phyloP scores from a whole-genome alignment of 352 stramenopile species.

The Elongisporangium undulatum region DNA sequence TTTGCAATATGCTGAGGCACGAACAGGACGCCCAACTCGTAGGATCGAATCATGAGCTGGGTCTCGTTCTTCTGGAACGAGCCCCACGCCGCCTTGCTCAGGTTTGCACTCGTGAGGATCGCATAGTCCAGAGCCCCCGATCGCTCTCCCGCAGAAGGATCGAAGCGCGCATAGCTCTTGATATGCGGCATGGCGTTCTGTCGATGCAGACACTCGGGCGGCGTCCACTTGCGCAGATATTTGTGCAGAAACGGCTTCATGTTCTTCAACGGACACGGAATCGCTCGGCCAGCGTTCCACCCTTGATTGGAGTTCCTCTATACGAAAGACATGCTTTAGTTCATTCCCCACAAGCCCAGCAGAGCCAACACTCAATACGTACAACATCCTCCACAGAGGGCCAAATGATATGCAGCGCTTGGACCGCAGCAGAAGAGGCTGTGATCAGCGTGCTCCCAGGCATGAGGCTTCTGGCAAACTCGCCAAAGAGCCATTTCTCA shows the following conservation, averaged over 20 bases:
- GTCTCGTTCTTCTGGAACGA: slow-evolving; percentile 63
- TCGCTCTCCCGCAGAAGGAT: slow-evolving; percentile 16
- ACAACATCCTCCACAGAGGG: slow-evolving; percentile 77
- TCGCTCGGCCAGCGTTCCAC: slow-evolving; percentile 64
- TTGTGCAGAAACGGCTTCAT: slow-evolving; percentile 87
- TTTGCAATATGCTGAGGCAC: slow-evolving; percentile 27
- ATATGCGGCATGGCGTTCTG: slow-evolving; percentile 84
- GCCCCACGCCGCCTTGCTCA: slow-evolving; percentile 83
- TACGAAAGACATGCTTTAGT: slow-evolving; percentile 1
- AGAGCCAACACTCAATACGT: slow-evolving; percentile 8
- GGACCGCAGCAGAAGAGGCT: slow-evolving; percentile 26
- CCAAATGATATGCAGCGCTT: slow-evolving; percentile 77
- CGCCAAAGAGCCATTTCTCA: slow-evolving; percentile 78
- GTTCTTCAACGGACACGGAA: slow-evolving; percentile 80
- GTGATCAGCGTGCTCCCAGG: slow-evolving; percentile 30
- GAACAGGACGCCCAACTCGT: slow-evolving; percentile 79
- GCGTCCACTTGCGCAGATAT: slow-evolving; percentile 75
- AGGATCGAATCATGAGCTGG: slow-evolving; percentile 82
- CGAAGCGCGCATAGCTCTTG: slow-evolving; percentile 71
- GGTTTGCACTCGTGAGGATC: slow-evolving; percentile 76
- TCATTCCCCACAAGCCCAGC: background rate
- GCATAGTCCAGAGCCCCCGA: slow-evolving; percentile 53
- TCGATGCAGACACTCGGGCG: slow-evolving; percentile 42
- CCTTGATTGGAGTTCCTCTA: slow-evolving; percentile 77
- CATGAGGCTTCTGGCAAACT: slow-evolving; percentile 65